Evolutionary conservation across 305 asterid genomes (phyloP), one percentile per base, ranked within the genome.

Genomic region (Fraxinus ornus): DNA sequence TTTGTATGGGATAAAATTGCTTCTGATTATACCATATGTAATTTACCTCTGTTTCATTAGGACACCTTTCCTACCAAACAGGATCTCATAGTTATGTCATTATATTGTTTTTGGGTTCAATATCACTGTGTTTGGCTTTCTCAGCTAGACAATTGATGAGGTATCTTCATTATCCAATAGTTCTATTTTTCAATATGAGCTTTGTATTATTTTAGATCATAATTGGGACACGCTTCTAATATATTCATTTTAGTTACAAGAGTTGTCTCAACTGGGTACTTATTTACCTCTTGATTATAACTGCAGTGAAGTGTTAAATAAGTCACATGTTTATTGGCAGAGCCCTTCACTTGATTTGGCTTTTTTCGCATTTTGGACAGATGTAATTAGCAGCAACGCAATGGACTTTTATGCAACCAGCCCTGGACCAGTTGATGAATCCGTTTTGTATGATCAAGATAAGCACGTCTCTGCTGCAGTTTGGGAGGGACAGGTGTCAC

Each of bases 401-500:
- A 89, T 93, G 97, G 99, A 95, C 77, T 88, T 81, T 44, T 86
- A 89, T 84, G 89, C 92, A 36, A 86, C 93, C 83, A 94, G 88
- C 77, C 97, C 98, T 78, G 97, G 97, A 78, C 99, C 98, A 21
- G 35, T 90, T 81, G 94, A 95, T 82, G 95, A 94, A 79, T 91
- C 90, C 62, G 80, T 95, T 83, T 84, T 95, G 39, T 92, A 94
- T 62, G 98, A 95, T 86, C 99, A 95, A 89, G 99, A 94, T 87
- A 95, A 94, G 90, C 97, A 94, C 81, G 97, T 94, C 62, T 94
- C 99, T 22, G 86, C 97, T 55, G 94, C 98, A 28, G 90, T 94
- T 88, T 95, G 97, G 98, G 97, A 91, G 84, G 98, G 97, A 73
- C 97, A 94, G 98, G 98, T 95, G 85, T 78, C 78, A 26, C 72